phyloP scores from a whole-genome alignment of 176 grass and related monocot species.

The Thalia dealbata region DNA sequence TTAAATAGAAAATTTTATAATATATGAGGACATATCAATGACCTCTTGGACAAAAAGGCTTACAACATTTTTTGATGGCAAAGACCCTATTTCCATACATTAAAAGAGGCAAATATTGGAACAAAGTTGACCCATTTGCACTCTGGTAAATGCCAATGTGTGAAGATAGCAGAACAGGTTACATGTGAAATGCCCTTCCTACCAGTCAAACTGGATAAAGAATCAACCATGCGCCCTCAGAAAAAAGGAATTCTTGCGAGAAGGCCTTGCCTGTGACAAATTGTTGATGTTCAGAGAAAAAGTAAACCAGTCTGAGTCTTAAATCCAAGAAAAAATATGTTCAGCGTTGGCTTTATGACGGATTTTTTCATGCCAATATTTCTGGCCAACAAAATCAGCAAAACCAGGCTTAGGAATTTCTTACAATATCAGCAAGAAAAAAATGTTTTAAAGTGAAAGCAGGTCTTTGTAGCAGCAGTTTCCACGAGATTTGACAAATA shows the following conservation, averaged over 20 bases:
- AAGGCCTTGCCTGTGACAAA: background rate
- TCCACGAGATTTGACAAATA: background rate
- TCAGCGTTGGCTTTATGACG: too few species aligned
- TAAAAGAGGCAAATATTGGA: background rate
- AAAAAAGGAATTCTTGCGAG: background rate
- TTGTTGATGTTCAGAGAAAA: background rate
- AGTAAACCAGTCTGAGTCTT: background rate
- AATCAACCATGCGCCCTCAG: background rate
- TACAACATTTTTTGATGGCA: background rate
- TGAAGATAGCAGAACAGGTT: too few species aligned
- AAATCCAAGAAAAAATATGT: too few species aligned
- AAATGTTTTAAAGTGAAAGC: too few species aligned
- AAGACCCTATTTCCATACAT: background rate
- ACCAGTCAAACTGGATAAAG: background rate
- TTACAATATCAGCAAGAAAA: too few species aligned
- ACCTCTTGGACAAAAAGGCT: background rate
- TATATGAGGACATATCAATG: background rate
- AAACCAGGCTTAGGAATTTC: too few species aligned
- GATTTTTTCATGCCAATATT: too few species aligned
- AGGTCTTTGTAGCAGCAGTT: too few species aligned
- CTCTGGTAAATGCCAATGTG: too few species aligned
- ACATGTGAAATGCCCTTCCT: background rate
- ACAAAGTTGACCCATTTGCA: background rate
- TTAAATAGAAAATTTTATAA: background rate
- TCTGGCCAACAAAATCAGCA: too few species aligned